Base-by-base conservation (phyloP, 345 rosid species). In the Clausena lansium region DNA sequence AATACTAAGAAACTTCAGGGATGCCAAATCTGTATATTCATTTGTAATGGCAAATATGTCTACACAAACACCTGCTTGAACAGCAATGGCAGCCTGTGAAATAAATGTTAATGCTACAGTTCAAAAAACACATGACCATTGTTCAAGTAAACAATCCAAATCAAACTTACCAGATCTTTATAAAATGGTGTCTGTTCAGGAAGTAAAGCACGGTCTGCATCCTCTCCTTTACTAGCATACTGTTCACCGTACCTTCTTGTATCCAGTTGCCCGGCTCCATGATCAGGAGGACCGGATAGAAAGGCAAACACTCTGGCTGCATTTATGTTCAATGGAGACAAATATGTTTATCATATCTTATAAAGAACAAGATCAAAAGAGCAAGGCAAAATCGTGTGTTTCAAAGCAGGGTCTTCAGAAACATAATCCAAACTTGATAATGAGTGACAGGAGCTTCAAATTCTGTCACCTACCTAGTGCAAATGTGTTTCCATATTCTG, bases 141-240 rank as follows among this genome's bases (percentile, higher is more conserved):
- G 25, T 59, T 17, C 36, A 67, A 60, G 39, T 35, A 15, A 45
- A 67, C 62, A 71, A 79, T 50, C 66, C 73, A 82, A 83, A 55
- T 25, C 9, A 82, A 78, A 85, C 65, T 79, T 88, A 96, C 98
- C 88, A 96, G 86, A 79, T 94, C 99, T 81, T 91, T 96, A 83
- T 96, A 96, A 80, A 96, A 96, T 73, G 98, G 93, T 63, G 99
- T 96, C 86, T 96, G 98, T 88, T 90, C 99, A 60, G 98, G 98
- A 85, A 96, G 98, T 77, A 96, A 86, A 81, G 99, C 98, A 81
- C 91, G 90, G 89, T 96, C 99, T 41, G 99, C 99, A 89, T 96
- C 99, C 81, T 92, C 98, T 76, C 99, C 91, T 87, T 91, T 96
- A 84, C 98, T 96, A 50, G 99, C 99, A 85, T 96, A 96, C 80